Evolutionary conservation across 768 basidiomycete species (phyloP), one percentile per base, ranked within the genome.

Genomic region (Omphalotus guepiniiformis): DNA sequence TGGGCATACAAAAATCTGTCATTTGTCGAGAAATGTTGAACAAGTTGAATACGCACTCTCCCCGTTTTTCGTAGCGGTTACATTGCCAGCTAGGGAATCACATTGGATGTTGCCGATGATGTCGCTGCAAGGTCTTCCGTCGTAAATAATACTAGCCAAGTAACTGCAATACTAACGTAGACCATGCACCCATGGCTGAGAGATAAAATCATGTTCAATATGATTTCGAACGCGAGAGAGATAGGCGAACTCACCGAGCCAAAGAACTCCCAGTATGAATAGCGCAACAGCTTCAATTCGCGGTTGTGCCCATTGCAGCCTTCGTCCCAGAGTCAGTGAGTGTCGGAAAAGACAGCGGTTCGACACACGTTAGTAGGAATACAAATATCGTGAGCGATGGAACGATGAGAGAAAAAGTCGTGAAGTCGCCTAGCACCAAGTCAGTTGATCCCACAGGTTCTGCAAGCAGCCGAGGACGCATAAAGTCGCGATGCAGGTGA

Each of bases 131-230:
- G 9, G 16, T 4, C 39, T 6, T 21, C 55, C 39, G 42, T 46
- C 18, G 38, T 16, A 18, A 19, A 27, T 46, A 27, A 48, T 35
- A 21, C 30, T 34, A 46, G 40, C 8, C 13, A 28, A 12, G 32
- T 23, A 7, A 34, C 38, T 15, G 35, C 48, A 55, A 29, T 21
- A 42, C 79, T 62, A 62, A 88, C 85, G 74, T 73, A 19, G 85
- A 67, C 85, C 87, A 90, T 15, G 88, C 79, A 26, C 74, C 87
- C 79, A 85, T 78, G 19, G 82, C 88, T 88, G 58, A 39, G 12
- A 16, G 25, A 47, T 28, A 54, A 44, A 38, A 50, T 19, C 27
- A 47, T 36, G 26, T 55, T 47, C 30, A 49, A 19, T 27, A 16
- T 26, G 42, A 39, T 34, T 34, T 22, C 22, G 49, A 18, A 32